These are phyloP conservation scores for Ceratocystis cubensis DNA, from an alignment of 2,329 filamentous ascomycete species.

Conservation along the genomic window DNA sequence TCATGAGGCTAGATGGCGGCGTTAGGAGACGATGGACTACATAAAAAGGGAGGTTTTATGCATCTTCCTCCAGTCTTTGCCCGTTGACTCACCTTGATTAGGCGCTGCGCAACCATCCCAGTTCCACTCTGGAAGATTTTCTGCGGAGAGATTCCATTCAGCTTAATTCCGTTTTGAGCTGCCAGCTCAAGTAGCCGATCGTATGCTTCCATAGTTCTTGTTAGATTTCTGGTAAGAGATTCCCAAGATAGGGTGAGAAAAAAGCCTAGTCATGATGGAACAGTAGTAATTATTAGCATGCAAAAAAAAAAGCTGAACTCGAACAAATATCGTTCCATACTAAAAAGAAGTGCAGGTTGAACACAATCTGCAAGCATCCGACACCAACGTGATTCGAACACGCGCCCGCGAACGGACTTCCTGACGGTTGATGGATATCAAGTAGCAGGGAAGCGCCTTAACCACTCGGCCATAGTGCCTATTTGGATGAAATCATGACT, in stretches of 20 bases:
- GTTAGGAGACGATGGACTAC: background rate
- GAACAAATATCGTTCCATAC: background rate
- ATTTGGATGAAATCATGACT: too few relatives aligned
- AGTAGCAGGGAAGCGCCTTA: slow-evolving; percentile 20
- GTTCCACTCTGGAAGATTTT: slow-evolving; percentile 60
- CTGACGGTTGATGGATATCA: background rate
- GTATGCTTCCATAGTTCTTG: slow-evolving; percentile 9
- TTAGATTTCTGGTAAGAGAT: background rate
- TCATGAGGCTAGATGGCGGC: slow-evolving; percentile 31
- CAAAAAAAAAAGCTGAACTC: slow-evolving; percentile 1
- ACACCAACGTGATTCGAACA: slow-evolving; percentile 21
- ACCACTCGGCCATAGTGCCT: slow-evolving; percentile 21
- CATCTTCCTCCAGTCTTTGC: background rate
- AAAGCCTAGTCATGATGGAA: background rate
- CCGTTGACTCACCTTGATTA: slow-evolving; percentile 45
- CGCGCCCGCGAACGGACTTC: slow-evolving; percentile 12
- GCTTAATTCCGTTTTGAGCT: slow-evolving; percentile 46
- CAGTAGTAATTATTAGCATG: background rate
- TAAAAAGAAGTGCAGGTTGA: too few relatives aligned
- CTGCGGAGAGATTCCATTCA: slow-evolving; percentile 55
- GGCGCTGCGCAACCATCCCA: slow-evolving; percentile 59
- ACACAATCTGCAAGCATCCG: background rate
- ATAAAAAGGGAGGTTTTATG: background rate
- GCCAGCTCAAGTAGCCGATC: slow-evolving; percentile 58
- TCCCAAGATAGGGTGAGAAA: background rate